A percentile compares a stretch with the other conserved stretches of the same genome.
phyloP scores from a whole-genome alignment of 78 protist genomes.

The Chrysochromulina tobinii region DNA sequence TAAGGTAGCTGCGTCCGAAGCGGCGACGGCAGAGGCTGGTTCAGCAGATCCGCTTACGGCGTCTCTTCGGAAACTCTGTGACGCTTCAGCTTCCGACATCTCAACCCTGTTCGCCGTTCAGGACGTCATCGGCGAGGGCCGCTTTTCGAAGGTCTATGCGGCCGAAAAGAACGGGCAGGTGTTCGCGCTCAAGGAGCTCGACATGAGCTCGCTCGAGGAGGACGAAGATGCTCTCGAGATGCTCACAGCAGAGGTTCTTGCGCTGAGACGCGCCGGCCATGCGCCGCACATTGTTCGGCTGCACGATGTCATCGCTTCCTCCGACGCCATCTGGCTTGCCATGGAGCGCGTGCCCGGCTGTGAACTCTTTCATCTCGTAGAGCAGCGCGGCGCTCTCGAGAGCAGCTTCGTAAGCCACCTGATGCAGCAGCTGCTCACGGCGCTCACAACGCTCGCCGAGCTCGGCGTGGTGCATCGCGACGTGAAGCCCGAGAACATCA shows the following conservation, averaged over 20 bases:
- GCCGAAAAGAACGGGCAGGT: not conserved
- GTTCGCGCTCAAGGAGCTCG: not conserved
- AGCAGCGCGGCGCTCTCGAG: not conserved
- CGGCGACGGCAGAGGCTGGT: too few relatives aligned
- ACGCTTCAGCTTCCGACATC: too few relatives aligned
- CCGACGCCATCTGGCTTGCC: not conserved
- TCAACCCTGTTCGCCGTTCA: too few relatives aligned
- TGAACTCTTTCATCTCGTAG: not conserved
- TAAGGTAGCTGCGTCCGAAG: too few relatives aligned
- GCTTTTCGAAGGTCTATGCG: not conserved
- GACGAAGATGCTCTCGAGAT: not conserved
- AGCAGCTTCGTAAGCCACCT: not conserved
- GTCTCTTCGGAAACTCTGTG: too few relatives aligned
- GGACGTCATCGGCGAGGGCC: not conserved
- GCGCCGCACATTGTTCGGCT: not conserved
- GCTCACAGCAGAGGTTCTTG: not conserved
- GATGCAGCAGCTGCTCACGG: not conserved
- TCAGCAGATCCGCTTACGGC: too few relatives aligned
- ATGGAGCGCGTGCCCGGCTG: not conserved
- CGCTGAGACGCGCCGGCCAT: not conserved
- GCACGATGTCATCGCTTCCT: not conserved
- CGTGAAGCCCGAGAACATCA: not conserved
- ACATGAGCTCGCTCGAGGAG: not conserved
- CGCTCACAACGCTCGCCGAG: not conserved
- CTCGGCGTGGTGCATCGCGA: not conserved